phyloP scores from a whole-genome alignment of 2,329 filamentous ascomycete genomes.

The Aspergillus melleus region DNA sequence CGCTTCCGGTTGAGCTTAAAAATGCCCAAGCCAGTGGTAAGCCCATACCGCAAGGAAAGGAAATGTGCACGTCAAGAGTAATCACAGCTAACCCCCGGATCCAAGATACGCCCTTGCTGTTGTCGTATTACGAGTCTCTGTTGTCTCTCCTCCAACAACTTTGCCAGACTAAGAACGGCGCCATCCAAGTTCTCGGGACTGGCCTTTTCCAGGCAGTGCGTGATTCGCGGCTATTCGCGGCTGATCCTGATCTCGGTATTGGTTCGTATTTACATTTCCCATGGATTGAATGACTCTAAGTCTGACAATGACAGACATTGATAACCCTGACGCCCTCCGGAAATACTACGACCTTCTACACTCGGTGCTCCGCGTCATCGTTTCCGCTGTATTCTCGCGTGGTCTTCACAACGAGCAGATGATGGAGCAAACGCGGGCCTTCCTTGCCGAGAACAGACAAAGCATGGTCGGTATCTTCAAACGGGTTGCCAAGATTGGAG shows the following conservation, averaged over 20 bases:
- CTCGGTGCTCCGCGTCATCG: conserved; percentile 76
- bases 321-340: conserved; percentile 68
- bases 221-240: conserved; percentile 79
- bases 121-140: conserved; percentile 69
- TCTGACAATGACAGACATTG: conserved; percentile 52
- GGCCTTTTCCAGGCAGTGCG: conserved; percentile 82
- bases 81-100: conserved; percentile 9
- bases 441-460: conserved; percentile 78
- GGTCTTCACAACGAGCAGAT: conserved; percentile 76
- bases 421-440: conserved; percentile 72
- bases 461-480: conserved; percentile 90
- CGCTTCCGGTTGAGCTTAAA: conserved; percentile 71
- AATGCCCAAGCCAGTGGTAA: conserved; percentile 59
- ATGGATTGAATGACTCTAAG: neutral
- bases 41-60: conserved; percentile 19
- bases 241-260: conserved; percentile 89
- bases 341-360: conserved; percentile 84
- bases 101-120: conserved; percentile 54
- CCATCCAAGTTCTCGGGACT: conserved; percentile 81
- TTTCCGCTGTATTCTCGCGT: conserved; percentile 75
- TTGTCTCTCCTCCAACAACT: conserved; percentile 81
- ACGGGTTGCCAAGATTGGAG: conserved; percentile 75
- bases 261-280: conserved; percentile 41
- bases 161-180: conserved; percentile 79
- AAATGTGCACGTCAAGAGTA: too few relatives aligned